Percentiles rank a stretch among this genome's conserved stretches.
Evolutionary conservation across 2,329 filamentous ascomycete species (phyloP).

Genomic region (Lecanosticta acicola): DNA sequence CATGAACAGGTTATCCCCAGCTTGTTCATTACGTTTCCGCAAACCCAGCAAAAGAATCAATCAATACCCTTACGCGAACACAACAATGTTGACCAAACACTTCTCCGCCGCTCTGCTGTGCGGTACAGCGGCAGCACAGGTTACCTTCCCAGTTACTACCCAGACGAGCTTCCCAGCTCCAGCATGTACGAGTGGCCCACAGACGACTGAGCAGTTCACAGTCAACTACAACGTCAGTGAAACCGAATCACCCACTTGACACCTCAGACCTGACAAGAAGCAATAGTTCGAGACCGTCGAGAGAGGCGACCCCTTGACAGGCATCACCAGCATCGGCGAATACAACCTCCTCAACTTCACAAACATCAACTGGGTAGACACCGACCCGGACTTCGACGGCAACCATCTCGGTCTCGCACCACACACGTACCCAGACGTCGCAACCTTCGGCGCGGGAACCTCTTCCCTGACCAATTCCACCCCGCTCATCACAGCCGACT

Average conservation of each 20-base stretch:
- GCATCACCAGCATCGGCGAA: slow-evolving; percentile 10
- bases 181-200: slow-evolving; percentile 6
- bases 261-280: not conserved
- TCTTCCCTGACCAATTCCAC: slow-evolving; percentile 5
- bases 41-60: no score
- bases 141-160: slow-evolving; percentile 12
- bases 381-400: slow-evolving; percentile 17
- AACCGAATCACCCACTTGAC: not conserved
- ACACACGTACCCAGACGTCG: slow-evolving; percentile 15
- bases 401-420: slow-evolving; percentile 18
- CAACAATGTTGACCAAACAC: not conserved
- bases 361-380: slow-evolving; percentile 16
- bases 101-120: not conserved
- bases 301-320: slow-evolving; percentile 10
- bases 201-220: slow-evolving; percentile 9
- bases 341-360: slow-evolving; percentile 18
- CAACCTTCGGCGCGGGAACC: slow-evolving; percentile 14
- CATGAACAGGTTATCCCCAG: not conserved
- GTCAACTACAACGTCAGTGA: slow-evolving; percentile 16
- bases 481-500: slow-evolving; percentile 13
- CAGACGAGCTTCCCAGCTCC: slow-evolving; percentile 14
- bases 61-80: no score
- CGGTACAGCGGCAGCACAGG: slow-evolving; percentile 6
- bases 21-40: no score
- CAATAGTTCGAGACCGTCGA: slow-evolving; percentile 18